Percentiles rank a stretch among this genome's conserved stretches.
Evolutionary conservation across 352 stramenopile genomes (phyloP).

Genomic region (Globisporangium nagaii): DNA sequence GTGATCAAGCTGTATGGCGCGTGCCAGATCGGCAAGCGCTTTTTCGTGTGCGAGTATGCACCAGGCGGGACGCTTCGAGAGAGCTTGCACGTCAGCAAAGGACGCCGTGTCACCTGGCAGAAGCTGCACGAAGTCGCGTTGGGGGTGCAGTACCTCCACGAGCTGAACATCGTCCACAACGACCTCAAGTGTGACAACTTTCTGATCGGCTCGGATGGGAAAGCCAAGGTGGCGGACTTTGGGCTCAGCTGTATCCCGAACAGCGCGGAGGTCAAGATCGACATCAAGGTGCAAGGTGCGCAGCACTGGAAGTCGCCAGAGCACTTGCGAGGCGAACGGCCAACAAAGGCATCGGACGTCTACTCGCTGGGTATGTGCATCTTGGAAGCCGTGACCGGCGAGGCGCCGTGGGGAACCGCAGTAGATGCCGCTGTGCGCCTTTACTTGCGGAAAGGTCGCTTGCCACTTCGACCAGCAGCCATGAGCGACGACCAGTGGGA

Average conservation of each 20-base stretch:
- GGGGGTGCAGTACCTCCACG: conserved; percentile 51
- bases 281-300: not conserved
- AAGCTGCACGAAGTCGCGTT: conserved; percentile 16
- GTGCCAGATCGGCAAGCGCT: conserved; percentile 17
- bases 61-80: conserved; percentile 11
- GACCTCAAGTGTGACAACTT: conserved; percentile 65
- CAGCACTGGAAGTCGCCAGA: conserved; percentile 10
- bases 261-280: conserved; percentile 2
- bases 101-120: not conserved
- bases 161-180: conserved; percentile 41
- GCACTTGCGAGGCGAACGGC: not conserved
- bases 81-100: not conserved
- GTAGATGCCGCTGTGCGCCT: conserved; percentile 4
- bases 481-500: conserved; percentile 7
- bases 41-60: conserved; percentile 18
- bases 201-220: conserved; percentile 34
- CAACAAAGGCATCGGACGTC: conserved; percentile 8
- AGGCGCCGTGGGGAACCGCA: conserved; percentile 9
- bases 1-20: conserved; percentile 18
- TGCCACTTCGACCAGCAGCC: not conserved
- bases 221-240: conserved; percentile 19
- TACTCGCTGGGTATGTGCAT: conserved; percentile 20
- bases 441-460: not conserved
- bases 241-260: conserved; percentile 12
- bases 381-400: conserved; percentile 10